These are phyloP conservation scores for Neopestalotiopsis clavispora DNA, from an alignment of 2,329 filamentous ascomycete genomes.

Conservation along the genomic window DNA sequence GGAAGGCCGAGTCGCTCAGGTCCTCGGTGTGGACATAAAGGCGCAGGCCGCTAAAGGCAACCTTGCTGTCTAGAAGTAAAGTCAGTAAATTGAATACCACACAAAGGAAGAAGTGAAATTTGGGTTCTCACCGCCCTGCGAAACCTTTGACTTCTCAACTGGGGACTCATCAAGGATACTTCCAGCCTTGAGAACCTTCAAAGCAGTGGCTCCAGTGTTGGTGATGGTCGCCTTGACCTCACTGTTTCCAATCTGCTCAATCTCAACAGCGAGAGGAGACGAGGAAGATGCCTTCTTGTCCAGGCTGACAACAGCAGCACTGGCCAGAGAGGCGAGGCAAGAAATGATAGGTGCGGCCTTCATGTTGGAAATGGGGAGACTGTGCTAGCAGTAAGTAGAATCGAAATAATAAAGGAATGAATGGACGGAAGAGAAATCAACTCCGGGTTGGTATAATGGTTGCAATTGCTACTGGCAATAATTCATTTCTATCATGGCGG, in stretches of 20 bases:
- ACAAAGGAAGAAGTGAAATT: neutral
- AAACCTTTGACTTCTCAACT: neutral
- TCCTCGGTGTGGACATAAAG: neutral
- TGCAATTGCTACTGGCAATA: too few species aligned
- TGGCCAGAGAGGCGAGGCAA: neutral
- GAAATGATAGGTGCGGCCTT: neutral
- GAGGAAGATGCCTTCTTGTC: neutral
- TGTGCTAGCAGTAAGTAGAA: neutral
- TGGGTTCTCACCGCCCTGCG: neutral
- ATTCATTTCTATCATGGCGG: neutral
- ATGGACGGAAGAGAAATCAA: neutral
- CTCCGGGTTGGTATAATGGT: neutral
- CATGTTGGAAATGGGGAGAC: neutral
- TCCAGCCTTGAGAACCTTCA: neutral
- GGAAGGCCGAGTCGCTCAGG: neutral
- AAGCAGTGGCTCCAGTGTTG: neutral
- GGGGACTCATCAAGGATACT: neutral
- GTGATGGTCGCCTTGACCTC: neutral
- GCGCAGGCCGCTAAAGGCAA: neutral
- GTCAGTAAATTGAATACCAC: neutral
- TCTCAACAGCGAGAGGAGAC: neutral
- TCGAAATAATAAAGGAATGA: neutral
- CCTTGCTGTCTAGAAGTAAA: neutral
- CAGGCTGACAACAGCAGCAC: neutral
- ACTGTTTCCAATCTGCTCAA: neutral